phyloP scores from a whole-genome alignment of 805 yeast species.

The Saturnispora sanitii region DNA sequence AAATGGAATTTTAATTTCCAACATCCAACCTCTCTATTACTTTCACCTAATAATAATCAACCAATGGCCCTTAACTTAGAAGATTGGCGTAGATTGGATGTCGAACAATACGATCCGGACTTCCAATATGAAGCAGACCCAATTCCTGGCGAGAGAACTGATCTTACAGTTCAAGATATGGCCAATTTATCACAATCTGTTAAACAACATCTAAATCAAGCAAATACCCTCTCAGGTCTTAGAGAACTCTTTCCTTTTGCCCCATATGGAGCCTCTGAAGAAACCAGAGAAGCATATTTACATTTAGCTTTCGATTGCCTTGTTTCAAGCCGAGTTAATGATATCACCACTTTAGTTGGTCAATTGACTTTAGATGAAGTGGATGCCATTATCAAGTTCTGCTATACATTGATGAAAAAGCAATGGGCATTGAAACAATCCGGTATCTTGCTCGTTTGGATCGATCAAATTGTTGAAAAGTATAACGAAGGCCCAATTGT shows the following conservation, averaged over 20 bases:
- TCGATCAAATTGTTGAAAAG: slow-evolving; percentile 74
- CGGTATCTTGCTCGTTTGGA: slow-evolving; percentile 81
- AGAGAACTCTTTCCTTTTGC: slow-evolving; percentile 56
- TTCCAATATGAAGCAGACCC: slow-evolving; percentile 31
- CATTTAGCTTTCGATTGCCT: slow-evolving; percentile 61
- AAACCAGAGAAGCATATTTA: slow-evolving; percentile 43
- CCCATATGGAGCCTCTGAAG: slow-evolving; percentile 70
- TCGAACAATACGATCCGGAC: slow-evolving; percentile 85
- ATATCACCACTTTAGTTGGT: slow-evolving; percentile 52
- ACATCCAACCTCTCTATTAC: background rate
- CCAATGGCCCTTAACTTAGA: slow-evolving; percentile 31
- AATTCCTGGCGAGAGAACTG: slow-evolving; percentile 29
- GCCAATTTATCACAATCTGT: slow-evolving; percentile 45
- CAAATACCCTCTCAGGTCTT: slow-evolving; percentile 62
- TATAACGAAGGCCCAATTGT: slow-evolving; percentile 87
- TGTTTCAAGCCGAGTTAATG: slow-evolving; percentile 55
- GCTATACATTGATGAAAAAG: slow-evolving; percentile 77
- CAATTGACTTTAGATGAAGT: slow-evolving; percentile 54
- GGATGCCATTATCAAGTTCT: slow-evolving; percentile 69
- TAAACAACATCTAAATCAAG: slow-evolving; percentile 57
- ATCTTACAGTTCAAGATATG: slow-evolving; percentile 44
- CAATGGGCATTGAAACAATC: slow-evolving; percentile 78
- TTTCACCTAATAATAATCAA: background rate
- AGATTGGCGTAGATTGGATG: slow-evolving; percentile 91
- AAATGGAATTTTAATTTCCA: too few relatives aligned